Conservation (phyloP, 768 basidiomycete genomes). For the Boletus coccyginus region DNA sequence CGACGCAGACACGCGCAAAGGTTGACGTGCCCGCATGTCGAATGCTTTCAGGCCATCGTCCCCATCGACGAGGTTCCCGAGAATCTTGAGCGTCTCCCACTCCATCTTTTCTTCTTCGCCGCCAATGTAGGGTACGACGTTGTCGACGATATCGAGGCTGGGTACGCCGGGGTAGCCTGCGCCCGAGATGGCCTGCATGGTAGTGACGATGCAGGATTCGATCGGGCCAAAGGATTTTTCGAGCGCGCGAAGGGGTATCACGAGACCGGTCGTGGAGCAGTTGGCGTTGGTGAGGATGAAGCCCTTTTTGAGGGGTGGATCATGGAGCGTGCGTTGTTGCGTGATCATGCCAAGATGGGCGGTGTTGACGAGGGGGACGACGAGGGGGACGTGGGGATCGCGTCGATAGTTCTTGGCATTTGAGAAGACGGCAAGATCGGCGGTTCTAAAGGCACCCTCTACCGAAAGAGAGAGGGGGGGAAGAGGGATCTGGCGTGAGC, state of each 20-base stretch:
- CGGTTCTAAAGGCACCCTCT: conserved; percentile 80
- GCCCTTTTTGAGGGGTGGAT: conserved; percentile 70
- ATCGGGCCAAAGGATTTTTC: conserved; percentile 93
- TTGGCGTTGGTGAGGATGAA: conserved; percentile 99
- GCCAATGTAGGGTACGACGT: conserved; percentile 90
- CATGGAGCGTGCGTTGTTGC: conserved; percentile 72
- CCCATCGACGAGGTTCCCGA: conserved; percentile 70
- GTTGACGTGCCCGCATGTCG: conserved; percentile 79
- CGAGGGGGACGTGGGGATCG: conserved; percentile 89
- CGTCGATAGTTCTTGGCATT: conserved; percentile 96
- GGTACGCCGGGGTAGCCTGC: conserved; percentile 96
- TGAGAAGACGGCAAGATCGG: conserved; percentile 91
- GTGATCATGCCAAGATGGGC: conserved; percentile 79
- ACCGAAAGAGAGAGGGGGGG: not conserved
- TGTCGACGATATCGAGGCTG: conserved; percentile 89
- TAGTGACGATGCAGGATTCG: conserved; percentile 87
- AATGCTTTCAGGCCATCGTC: conserved; percentile 61
- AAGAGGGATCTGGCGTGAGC: not conserved
- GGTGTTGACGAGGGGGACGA: conserved; percentile 95
- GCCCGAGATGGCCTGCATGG: conserved; percentile 97
- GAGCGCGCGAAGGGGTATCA: conserved; percentile 87
- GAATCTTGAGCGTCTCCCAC: conserved; percentile 98
- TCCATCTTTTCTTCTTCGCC: conserved; percentile 99
- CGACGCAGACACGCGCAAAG: conserved; percentile 86
- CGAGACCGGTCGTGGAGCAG: conserved; percentile 92